Percentiles rank a stretch among this genome's conserved stretches.
Conservation (phyloP, 2,329 filamentous ascomycete genomes). For the Paecilomyces fulvus region DNA sequence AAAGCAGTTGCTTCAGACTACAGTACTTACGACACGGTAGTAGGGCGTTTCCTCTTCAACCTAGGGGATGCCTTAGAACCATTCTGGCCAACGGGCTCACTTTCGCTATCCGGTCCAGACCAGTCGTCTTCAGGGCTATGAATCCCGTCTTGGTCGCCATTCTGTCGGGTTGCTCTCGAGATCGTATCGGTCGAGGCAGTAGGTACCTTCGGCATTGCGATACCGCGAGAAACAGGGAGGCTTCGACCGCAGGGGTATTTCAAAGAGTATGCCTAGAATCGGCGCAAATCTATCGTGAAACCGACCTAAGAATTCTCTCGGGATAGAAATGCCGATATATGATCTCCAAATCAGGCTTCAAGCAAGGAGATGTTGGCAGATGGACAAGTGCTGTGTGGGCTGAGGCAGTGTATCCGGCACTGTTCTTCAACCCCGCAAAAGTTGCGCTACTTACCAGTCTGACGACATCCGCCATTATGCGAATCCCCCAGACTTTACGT, state of each 20-base stretch:
- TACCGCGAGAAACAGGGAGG: slow-evolving; percentile 16
- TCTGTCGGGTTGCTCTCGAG: slow-evolving; percentile 13
- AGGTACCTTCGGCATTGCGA: slow-evolving; percentile 25
- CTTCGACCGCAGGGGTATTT: neutral
- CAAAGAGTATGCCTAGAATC: neutral
- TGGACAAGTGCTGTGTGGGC: neutral
- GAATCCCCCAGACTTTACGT: neutral
- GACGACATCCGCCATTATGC: neutral
- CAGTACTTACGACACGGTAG: slow-evolving; percentile 31
- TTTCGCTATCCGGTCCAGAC: slow-evolving; percentile 28
- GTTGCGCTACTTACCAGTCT: too few relatives aligned
- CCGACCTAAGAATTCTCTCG: neutral
- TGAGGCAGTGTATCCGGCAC: neutral
- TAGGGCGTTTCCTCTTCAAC: slow-evolving; percentile 29
- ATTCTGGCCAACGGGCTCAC: slow-evolving; percentile 19
- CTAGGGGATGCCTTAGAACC: slow-evolving; percentile 17
- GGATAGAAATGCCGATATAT: neutral
- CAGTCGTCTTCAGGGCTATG: slow-evolving; percentile 27
- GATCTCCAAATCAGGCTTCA: neutral
- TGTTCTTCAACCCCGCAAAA: neutral
- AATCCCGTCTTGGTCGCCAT: slow-evolving; percentile 17
- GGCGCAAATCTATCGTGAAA: neutral
- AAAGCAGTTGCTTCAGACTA: neutral
- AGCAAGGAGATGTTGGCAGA: neutral
- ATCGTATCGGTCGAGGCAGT: slow-evolving; percentile 12